Evolutionary conservation across 2,329 filamentous ascomycete genomes (phyloP), one percentile per base, ranked within the genome.

Genomic region (Cladosporium oxysporum): DNA sequence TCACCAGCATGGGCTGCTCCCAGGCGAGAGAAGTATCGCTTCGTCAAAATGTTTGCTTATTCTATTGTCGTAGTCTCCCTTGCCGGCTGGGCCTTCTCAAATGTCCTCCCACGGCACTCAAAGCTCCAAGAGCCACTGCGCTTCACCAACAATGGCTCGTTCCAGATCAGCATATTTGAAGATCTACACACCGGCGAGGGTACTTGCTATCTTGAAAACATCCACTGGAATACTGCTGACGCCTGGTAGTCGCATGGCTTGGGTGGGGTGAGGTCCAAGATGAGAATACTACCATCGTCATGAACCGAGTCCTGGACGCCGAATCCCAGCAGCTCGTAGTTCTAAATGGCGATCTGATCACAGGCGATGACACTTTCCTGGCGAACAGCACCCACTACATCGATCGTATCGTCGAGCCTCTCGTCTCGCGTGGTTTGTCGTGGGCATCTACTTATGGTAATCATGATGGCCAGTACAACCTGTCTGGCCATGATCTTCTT

Each of bases 381-480:
- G 77, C 83, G 4, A 90, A 90, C 71, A 80, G 81, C 28, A 87
- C 85, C 0, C 70, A 76, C 7, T 88, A 89, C 63, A 66, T 91
- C 3, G 86, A 90, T 69, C 76, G 83, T 69, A 83, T 90, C 11
- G 85, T 90, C 1, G 76, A 72, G 1, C 88, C 88, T 0, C 76
- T 92, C 0, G 78, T 89, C 0, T 69, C 83, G 3, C 82, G 84
- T 18, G 79, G 80, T 8, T 72, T 90, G 0, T 80, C 81, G 0
- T 92, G 88, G 85, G 88, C 88, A 1, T 88, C 86, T 0, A 88
- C 88, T 0, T 91, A 91, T 68, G 90, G 90, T 0, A 91, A 91
- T 66, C 90, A 92, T 70, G 90, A 92, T 69, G 83, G 83, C 57
- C 78, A 85, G 41, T 84, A 80, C 72, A 89, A 89, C 68, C 76